These are phyloP conservation scores for Fusarium xyrophilum DNA, from an alignment of 2,329 filamentous ascomycete genomes.

Conservation along the genomic window DNA sequence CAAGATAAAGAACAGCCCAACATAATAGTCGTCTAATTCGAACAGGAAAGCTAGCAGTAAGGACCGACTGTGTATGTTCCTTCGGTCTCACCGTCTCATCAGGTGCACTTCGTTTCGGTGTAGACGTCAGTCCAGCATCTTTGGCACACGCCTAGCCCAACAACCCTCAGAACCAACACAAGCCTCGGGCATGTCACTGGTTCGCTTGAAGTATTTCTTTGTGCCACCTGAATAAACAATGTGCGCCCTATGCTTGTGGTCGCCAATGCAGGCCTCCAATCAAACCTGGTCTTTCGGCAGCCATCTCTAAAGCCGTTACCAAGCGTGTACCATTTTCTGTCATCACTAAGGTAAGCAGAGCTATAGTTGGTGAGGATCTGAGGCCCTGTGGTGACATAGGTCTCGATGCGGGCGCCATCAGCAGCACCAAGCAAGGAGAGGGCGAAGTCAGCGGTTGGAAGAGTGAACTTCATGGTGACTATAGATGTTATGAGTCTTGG, in stretches of 20 bases:
- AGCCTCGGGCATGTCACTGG: accelerated
- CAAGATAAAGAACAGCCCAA: background rate
- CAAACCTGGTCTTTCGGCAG: background rate
- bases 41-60: background rate
- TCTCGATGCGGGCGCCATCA: background rate
- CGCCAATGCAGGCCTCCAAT: background rate
- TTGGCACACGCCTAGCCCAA: background rate
- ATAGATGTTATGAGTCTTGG: background rate
- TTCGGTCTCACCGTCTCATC: background rate
- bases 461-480: background rate
- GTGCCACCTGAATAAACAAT: background rate
- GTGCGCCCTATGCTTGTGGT: accelerated
- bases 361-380: accelerated
- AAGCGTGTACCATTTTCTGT: accelerated
- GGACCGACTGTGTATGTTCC: accelerated
- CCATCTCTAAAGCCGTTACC: accelerated
- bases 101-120: background rate
- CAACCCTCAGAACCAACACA: background rate
- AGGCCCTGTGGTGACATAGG: background rate
- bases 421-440: background rate
- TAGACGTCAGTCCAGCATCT: background rate
- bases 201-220: background rate
- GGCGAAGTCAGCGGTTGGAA: background rate
- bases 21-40: background rate
- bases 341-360: accelerated